phyloP scores from a whole-genome alignment of 345 rosid genomes.

The Raphanus raphanistrum region DNA sequence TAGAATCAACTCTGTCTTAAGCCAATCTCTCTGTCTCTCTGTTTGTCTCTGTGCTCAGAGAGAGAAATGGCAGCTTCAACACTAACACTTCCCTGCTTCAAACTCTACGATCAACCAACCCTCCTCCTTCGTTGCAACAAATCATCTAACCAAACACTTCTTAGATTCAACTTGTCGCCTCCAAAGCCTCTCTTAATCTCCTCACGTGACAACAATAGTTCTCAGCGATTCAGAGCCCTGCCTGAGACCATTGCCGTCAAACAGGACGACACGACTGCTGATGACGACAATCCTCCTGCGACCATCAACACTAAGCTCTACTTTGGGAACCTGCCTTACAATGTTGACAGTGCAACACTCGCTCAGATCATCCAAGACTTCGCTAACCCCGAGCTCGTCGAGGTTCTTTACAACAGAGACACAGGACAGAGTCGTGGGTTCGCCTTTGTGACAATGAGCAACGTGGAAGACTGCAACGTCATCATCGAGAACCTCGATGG shows the following conservation, averaged over 20 bases:
- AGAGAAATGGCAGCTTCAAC: conserved; percentile 33
- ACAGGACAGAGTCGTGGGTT: conserved; percentile 90
- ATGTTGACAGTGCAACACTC: conserved; percentile 86
- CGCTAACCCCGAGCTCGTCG: conserved; percentile 77
- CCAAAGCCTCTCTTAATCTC: conserved; percentile 33
- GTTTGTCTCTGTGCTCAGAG: conserved; percentile 11
- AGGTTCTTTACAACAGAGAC: conserved; percentile 83
- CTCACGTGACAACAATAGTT: not conserved
- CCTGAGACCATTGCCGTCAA: conserved; percentile 37
- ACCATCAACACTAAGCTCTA: conserved; percentile 71
- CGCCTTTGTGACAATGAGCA: conserved; percentile 92
- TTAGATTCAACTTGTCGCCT: not conserved
- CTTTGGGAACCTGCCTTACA: conserved; percentile 89
- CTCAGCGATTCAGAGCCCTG: not conserved
- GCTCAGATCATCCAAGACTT: conserved; percentile 82
- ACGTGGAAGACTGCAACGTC: conserved; percentile 64
- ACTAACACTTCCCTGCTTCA: conserved; percentile 21
- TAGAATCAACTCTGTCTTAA: conserved; percentile 4
- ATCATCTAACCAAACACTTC: conserved; percentile 12
- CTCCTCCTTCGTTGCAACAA: not conserved
- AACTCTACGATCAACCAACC: conserved; percentile 29
- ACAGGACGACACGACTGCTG: conserved; percentile 19
- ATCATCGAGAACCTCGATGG: conserved; percentile 86
- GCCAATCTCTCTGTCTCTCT: conserved; percentile 9
- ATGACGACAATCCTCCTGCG: conserved; percentile 21